These are phyloP conservation scores for Xylaria intraflava DNA, from an alignment of 495 filamentous ascomycete genomes.

Conservation along the genomic window DNA sequence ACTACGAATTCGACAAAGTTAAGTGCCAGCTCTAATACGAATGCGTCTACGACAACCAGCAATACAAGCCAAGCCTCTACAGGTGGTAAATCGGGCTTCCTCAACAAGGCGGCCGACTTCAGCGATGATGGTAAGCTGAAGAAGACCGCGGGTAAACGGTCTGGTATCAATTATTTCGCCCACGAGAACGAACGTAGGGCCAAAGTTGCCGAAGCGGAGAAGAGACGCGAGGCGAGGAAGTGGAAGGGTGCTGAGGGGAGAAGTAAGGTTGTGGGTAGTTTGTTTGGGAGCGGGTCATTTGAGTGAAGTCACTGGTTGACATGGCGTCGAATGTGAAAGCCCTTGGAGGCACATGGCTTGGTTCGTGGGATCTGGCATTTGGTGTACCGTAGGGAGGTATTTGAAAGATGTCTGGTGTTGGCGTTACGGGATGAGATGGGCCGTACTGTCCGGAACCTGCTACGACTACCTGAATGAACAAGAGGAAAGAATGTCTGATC, in stretches of 20 bases:
- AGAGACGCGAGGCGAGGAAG: conserved; percentile 59
- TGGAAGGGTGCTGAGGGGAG: conserved; percentile 55
- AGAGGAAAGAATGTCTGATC: conserved; percentile 1
- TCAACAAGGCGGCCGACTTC: conserved; percentile 32
- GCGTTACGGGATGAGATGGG: conserved; percentile 4
- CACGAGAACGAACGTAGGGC: conserved; percentile 61
- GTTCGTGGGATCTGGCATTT: background rate
- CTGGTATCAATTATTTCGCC: conserved; percentile 71
- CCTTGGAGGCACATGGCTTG: background rate
- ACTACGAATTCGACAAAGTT: conserved; percentile 55
- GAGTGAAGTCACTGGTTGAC: conserved; percentile 24
- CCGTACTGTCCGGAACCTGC: background rate
- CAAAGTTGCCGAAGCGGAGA: conserved; percentile 53
- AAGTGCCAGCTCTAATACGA: conserved; percentile 15
- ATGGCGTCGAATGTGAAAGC: background rate
- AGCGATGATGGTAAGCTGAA: conserved; percentile 52
- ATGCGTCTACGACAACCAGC: conserved; percentile 24
- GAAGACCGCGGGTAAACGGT: conserved; percentile 56
- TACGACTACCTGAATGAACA: background rate
- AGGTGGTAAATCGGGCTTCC: conserved; percentile 29
- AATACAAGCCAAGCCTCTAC: conserved; percentile 30
- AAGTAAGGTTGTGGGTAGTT: conserved; percentile 39
- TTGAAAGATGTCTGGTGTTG: background rate
- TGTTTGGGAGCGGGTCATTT: conserved; percentile 48
- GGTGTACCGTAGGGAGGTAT: background rate